Conservation (phyloP, 2,329 filamentous ascomycete species). For the Atkinsonella texensis region DNA sequence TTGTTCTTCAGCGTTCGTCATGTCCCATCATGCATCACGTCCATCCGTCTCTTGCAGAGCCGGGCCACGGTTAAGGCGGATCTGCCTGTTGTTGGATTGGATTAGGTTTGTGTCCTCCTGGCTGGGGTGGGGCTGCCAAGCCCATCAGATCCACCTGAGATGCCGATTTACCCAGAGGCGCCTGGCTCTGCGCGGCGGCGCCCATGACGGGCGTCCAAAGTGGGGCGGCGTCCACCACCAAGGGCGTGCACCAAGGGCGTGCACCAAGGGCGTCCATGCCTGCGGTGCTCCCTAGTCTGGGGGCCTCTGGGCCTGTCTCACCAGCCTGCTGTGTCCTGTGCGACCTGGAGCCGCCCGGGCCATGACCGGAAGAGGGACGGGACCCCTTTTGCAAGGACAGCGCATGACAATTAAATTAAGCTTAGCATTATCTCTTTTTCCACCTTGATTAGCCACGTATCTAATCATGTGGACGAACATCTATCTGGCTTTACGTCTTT, state of each 20-base stretch:
- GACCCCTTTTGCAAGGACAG: conserved; percentile 6
- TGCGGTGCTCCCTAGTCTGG: background rate
- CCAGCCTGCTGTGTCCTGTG: background rate
- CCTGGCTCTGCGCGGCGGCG: conserved; percentile 5
- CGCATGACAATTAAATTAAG: conserved; percentile 7
- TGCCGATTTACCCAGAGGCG: conserved; percentile 8
- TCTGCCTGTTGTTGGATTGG: conserved; percentile 1
- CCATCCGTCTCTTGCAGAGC: background rate
- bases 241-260: background rate
- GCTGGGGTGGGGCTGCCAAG: conserved; percentile 2
- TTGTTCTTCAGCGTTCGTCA: too few species aligned
- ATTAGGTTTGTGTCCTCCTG: background rate
- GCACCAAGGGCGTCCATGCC: background rate
- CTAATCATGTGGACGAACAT: too few species aligned
- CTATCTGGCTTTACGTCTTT: background rate
- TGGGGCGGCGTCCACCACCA: too few species aligned
- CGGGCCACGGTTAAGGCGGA: background rate
- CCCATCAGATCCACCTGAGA: background rate
- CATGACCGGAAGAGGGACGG: background rate
- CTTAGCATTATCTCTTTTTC: conserved; percentile 8
- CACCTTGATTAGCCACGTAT: conserved; percentile 4
- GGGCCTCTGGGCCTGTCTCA: background rate
- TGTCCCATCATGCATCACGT: background rate
- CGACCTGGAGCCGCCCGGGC: background rate
- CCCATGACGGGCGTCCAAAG: background rate